Evolutionary conservation across 2,329 filamentous ascomycete species (phyloP), one percentile per base, ranked within the genome.

Genomic region (Chrysoporthe cubensis): DNA sequence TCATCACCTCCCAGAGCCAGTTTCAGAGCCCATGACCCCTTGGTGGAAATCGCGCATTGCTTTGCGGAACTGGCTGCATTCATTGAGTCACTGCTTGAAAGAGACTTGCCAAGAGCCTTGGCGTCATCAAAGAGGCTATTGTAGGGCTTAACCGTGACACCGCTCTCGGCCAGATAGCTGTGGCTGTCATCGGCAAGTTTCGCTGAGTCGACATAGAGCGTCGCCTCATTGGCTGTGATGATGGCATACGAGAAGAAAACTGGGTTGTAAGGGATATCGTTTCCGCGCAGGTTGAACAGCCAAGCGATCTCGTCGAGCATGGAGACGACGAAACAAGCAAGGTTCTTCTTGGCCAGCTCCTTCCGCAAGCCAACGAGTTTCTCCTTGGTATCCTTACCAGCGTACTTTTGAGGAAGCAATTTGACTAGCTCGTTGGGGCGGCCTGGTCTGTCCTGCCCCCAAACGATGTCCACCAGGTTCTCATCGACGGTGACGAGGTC

Each of bases 191-290:
- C 80, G 44, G 85, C 88, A 40, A 98, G 80, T 78, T 97, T 97
- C 16, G 87, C 85, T 14, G 90, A 86, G 75, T 98, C 91, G 68
- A 98, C 83, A 75, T 97, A 99, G 5, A 99, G 85, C 1, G 90
- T 94, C 34, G 91, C 92, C 1, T 88, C 83, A 13, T 85, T 89
- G 1, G 90, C 88, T 2, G 96, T 98, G 71, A 99, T 83, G 54
- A 96, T 87, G 57, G 95, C 95, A 75, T 98, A 99, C 18, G 95
- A 96, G 80, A 98, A 98, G 83, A 99, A 98, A 62, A 99, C 96
- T 0, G 96, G 96, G 76, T 99, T 99, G 82, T 96, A 99, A 0
- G 94, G 93, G 72, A 99, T 98, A 77, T 98, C 96, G 78, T 87
- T 96, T 73, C 96, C 96, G 73, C 96, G 90, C 61, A 99, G 82